Evolutionary conservation across 768 basidiomycete species (phyloP).

Genomic region (Chalciporus chontae): DNA sequence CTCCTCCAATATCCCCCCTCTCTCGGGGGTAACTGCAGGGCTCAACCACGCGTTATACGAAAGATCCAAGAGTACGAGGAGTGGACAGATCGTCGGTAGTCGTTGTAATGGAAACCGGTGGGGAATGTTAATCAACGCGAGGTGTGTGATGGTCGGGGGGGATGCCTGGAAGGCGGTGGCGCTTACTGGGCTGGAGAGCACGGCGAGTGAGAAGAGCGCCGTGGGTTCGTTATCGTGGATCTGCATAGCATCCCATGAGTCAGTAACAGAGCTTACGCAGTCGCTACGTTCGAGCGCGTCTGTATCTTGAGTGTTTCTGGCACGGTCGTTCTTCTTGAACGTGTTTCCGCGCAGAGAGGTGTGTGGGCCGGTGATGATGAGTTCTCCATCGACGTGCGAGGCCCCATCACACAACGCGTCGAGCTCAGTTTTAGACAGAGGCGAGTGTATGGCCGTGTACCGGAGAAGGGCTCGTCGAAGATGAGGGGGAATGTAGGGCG

Average conservation of each 20-base stretch:
- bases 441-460: conserved; percentile 53
- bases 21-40: conserved; percentile 13
- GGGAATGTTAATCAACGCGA: conserved; percentile 55
- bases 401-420: conserved; percentile 47
- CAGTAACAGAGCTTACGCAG: conserved; percentile 15
- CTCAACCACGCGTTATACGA: conserved; percentile 59
- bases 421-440: conserved; percentile 49
- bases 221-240: conserved; percentile 30
- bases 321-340: conserved; percentile 28
- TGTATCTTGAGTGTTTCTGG: neutral
- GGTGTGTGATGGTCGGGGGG: conserved; percentile 61
- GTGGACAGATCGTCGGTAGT: conserved; percentile 56
- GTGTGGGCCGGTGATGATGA: conserved; percentile 58
- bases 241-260: conserved; percentile 41
- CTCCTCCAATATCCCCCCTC: conserved; percentile 39
- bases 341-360: conserved; percentile 42
- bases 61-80: conserved; percentile 61
- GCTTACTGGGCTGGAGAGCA: conserved; percentile 48
- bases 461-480: conserved; percentile 58
- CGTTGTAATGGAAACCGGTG: conserved; percentile 49
- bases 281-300: neutral
- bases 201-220: conserved; percentile 43
- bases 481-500: conserved; percentile 53
- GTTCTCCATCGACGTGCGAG: conserved; percentile 58
- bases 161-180: conserved; percentile 45